Evolutionary conservation across 192 early-diverging fungal species (phyloP), one percentile per base, ranked within the genome.

Genomic region (Entrophospora sp.): DNA sequence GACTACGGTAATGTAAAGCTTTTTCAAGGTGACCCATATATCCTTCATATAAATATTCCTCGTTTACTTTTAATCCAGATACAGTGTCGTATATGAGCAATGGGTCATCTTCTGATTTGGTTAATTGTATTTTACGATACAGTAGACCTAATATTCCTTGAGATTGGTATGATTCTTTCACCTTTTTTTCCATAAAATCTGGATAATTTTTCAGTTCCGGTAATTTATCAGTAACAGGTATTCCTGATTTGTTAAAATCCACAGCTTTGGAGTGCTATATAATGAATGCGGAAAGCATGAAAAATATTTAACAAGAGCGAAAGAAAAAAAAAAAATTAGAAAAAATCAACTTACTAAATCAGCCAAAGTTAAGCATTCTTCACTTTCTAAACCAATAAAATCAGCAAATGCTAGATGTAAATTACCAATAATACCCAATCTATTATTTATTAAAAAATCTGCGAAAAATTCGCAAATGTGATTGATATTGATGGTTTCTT

Each of bases 351-450:
- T 49, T 49, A 64, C 61, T 1, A 88, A 64, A 40, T 83, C 72
- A 1, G 89, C 89, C n/a, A 91, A 71, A 0, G 48, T 67, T 1
- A 85, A 18, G 43, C 86, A 89, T 9, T 69, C 67, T 6, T 66
- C 72, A 57, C 77, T 43, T 1, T 35, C 14, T 1, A 85, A 80
- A 1, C 88, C 85, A 1, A 55, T 36, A 9, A 34, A 10, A 62
- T 91, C 89, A 0, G 89, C 85, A 1, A 69, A 66, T 0, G 83
- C 86, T 43, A 88, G 62, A 55, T 87, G 85, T 3, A 82, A 76
- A 56, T 89, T 89, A 16, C 81, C 81, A 34, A 91, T 89, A 16
- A 62, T 37, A 0, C 89, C 89, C 0, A 91, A 71, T 45, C 82
- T 84, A 62, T 91, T 78, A 13, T 79, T 72, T 20, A 72, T 66